Conservation (phyloP, 129 eudicot genomes). For the Artemisia argyi region DNA sequence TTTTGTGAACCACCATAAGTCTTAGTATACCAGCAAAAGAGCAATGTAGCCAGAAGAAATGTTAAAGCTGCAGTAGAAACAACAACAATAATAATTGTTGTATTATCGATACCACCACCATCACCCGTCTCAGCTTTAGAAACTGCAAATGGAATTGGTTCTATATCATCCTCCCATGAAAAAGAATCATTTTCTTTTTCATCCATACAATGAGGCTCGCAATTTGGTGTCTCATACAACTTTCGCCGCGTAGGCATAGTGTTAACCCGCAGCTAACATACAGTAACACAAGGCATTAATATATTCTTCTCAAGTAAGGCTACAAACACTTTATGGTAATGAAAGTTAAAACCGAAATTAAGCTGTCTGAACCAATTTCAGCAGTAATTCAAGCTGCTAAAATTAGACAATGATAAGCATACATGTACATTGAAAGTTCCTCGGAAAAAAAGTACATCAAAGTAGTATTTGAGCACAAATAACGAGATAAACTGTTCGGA, state of each 20-base stretch:
- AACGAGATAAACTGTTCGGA: too few species aligned
- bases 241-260: conserved; percentile 40
- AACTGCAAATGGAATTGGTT: conserved; percentile 34
- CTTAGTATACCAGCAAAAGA: conserved; percentile 58
- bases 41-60: conserved; percentile 47
- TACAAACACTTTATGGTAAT: conserved; percentile 12
- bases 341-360: neutral
- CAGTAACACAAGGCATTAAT: neutral
- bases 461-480: too few species aligned
- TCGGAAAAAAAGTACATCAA: too few species aligned
- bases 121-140: conserved; percentile 26
- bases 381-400: neutral
- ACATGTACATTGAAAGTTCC: neutral
- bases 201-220: conserved; percentile 15
- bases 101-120: conserved; percentile 36
- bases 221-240: conserved; percentile 34
- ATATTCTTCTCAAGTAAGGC: neutral
- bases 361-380: neutral
- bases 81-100: conserved; percentile 59
- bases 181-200: neutral
- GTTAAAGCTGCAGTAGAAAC: conserved; percentile 61
- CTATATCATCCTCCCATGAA: conserved; percentile 19
- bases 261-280: conserved; percentile 39
- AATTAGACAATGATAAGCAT: neutral
- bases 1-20: conserved; percentile 48